phyloP scores from a whole-genome alignment of 768 basidiomycete genomes.

The Jaapia argillacea region DNA sequence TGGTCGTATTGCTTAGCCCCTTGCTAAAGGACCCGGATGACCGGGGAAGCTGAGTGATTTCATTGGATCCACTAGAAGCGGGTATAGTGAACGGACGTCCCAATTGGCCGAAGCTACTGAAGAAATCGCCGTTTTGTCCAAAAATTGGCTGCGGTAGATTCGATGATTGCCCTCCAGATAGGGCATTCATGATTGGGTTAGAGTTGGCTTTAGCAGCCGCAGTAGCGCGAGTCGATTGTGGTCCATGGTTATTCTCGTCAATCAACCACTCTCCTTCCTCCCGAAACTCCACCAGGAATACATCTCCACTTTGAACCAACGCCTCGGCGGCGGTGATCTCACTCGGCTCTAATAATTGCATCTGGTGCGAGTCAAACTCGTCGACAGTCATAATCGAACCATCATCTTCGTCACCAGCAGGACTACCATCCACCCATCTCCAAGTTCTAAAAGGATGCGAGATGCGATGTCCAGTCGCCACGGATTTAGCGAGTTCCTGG shows the following conservation, averaged over 20 bases:
- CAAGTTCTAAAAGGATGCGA: too few relatives aligned
- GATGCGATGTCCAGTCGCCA: too few relatives aligned
- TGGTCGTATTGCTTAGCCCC: too few relatives aligned
- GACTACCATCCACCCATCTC: too few relatives aligned
- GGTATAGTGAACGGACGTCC: too few relatives aligned
- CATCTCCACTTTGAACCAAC: conserved; percentile 49
- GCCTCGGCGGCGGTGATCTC: conserved; percentile 48
- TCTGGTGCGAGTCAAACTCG: too few relatives aligned
- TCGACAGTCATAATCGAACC: conserved; percentile 37
- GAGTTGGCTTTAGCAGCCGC: background rate
- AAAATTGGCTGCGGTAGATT: conserved; percentile 8
- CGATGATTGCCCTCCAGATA: background rate
- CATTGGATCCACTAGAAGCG: too few relatives aligned
- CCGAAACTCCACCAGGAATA: conserved; percentile 72
- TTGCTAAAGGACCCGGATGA: too few relatives aligned
- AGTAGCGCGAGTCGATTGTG: too few relatives aligned
- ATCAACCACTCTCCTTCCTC: conserved; percentile 48
- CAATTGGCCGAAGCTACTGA: conserved; percentile 6
- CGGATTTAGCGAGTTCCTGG: too few relatives aligned
- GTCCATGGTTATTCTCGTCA: too few relatives aligned
- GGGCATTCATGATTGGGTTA: background rate
- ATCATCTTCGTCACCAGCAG: conserved; percentile 10
- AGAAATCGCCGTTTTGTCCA: conserved; percentile 11
- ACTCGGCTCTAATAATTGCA: conserved; percentile 30
- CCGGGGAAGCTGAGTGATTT: too few relatives aligned